phyloP scores from a whole-genome alignment of 345 rosid species.

The Viola odorata region DNA sequence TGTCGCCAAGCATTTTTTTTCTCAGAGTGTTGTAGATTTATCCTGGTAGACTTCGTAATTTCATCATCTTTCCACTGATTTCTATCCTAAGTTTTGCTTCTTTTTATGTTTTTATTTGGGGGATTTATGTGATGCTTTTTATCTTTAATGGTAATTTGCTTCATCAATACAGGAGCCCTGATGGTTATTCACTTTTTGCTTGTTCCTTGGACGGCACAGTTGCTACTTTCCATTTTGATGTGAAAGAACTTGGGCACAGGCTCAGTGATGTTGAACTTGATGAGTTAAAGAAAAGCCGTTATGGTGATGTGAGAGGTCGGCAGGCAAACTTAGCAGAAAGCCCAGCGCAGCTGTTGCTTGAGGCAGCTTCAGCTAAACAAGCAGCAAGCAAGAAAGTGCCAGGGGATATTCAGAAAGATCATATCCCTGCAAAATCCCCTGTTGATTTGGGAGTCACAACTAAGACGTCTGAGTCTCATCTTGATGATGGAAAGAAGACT shows the following conservation, averaged over 20 bases:
- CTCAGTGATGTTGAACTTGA: constrained; percentile 74
- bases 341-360: constrained; percentile 91
- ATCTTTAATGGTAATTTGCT: constrained; percentile 8
- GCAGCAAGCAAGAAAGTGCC: constrained; percentile 51
- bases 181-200: constrained; percentile 93
- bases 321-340: constrained; percentile 90
- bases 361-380: constrained; percentile 81
- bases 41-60: constrained; percentile 60
- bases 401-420: constrained; percentile 55
- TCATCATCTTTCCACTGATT: constrained; percentile 6
- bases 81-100: not conserved
- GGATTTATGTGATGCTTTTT: not conserved
- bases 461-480: constrained; percentile 53
- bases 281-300: constrained; percentile 83
- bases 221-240: constrained; percentile 85
- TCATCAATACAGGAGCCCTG: constrained; percentile 72
- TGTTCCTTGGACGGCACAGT: constrained; percentile 98
- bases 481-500: constrained; percentile 44
- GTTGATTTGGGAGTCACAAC: constrained; percentile 36
- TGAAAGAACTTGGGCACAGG: constrained; percentile 69
- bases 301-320: constrained; percentile 92
- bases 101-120: not conserved
- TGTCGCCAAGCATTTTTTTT: constrained; percentile 95
- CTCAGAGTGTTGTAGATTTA: constrained; percentile 97
- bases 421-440: constrained; percentile 46